Evolutionary conservation across 2,329 filamentous ascomycete species (phyloP).

Genomic region (Cladosporium sp.): DNA sequence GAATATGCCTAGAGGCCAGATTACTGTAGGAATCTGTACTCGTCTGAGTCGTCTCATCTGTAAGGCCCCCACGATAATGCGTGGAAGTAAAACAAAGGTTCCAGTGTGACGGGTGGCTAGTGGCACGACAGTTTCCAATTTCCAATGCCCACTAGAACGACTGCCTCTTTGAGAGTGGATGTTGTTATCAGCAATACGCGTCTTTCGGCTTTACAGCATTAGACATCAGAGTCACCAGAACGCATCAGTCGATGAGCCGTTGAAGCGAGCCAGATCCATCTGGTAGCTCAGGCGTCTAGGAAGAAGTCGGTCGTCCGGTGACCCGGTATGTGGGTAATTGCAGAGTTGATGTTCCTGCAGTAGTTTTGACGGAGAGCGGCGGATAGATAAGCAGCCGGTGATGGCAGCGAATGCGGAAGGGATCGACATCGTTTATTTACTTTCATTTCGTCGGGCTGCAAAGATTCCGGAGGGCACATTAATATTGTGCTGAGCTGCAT

Average conservation of each 20-base stretch:
- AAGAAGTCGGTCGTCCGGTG: not conserved
- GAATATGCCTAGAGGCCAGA: not conserved
- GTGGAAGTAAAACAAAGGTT: not conserved
- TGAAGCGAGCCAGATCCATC: not conserved
- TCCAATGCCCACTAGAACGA: not conserved
- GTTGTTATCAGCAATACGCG: not conserved
- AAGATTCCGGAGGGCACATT: not conserved
- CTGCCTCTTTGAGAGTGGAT: not conserved
- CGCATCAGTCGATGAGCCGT: not conserved
- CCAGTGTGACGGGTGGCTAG: not conserved
- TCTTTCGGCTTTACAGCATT: not conserved
- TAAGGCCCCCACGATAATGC: not conserved
- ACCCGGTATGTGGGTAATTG: conserved; percentile 3
- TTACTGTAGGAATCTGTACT: not conserved
- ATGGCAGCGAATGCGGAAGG: not conserved
- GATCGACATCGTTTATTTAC: not conserved
- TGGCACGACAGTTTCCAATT: not conserved
- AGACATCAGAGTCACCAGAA: not conserved
- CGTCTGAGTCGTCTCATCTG: not conserved
- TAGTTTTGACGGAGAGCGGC: not conserved
- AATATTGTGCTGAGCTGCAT: not conserved
- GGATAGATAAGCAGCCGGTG: conserved; percentile 8
- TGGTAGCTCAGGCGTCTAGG: not conserved
- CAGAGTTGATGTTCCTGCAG: conserved; percentile 8
- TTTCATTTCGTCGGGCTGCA: not conserved